Evolutionary conservation across 306 rosid genomes (phyloP), one percentile per base, ranked within the genome.

Genomic region (Castanea sativa): DNA sequence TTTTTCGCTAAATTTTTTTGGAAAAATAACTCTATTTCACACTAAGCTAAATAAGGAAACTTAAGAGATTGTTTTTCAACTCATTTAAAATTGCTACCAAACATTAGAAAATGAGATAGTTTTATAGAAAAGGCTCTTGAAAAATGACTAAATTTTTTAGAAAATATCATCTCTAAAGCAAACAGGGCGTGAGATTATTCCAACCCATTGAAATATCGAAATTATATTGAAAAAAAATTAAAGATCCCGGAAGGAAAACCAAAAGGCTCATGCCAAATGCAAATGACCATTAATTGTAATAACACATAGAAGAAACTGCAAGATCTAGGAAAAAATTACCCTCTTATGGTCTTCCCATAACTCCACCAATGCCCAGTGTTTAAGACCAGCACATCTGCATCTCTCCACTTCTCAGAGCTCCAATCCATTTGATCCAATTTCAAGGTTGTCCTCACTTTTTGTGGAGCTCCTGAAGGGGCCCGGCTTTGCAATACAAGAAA

Each of bases 301-400:
- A 32, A 29, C 18, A 16, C 23, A 18, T 0, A 77, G 43, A 55
- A 1, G 45, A 71, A 43, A 12, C 14, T 29, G 5, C 56, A 80
- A 6, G 14, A 3, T 11, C 6, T 41, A 41, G 45, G 12, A 41
- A 41, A 41, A 49, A 69, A 73, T 87, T 91, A 94, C 98, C 89
- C 89, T 89, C 90, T 88, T 10, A 89, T 75, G 76, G 95, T 94
- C 85, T 94, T 91, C 84, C 83, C 93, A 52, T 90, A 74, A 77
- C 81, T 94, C 98, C 97, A 92, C 97, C 97, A 92, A 69, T 92
- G 97, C 63, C 97, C 97, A 25, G 99, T 85, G 77, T 94, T 94
- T 27, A 94, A 86, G 68, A 94, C 84, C 57, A 94, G 23, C 5
- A 92, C 73, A 88, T 94, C 90, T 10, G 97, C 97, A 79, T 89